These are phyloP conservation scores for Leccinellum luteum DNA, from an alignment of 768 basidiomycete genomes.

Conservation along the genomic window DNA sequence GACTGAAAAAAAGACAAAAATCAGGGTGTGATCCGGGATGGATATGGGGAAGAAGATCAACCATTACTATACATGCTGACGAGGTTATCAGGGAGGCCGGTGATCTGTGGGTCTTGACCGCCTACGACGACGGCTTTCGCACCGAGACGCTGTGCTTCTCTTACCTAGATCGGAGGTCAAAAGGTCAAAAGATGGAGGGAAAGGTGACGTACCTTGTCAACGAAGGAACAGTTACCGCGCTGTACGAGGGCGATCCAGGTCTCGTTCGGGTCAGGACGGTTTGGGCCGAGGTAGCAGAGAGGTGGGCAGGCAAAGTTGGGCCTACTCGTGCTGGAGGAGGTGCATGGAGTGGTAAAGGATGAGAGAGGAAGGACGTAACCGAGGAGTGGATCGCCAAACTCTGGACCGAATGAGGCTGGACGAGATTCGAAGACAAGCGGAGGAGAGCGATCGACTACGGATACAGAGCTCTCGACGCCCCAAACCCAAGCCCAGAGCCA, in stretches of 20 bases:
- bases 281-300: slow-evolving; percentile 55
- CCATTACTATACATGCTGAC: slow-evolving; percentile 94
- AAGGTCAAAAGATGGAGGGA: slow-evolving; percentile 14
- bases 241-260: slow-evolving; percentile 91
- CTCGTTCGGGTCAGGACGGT: slow-evolving; percentile 59
- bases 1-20: slow-evolving; percentile 39
- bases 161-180: slow-evolving; percentile 28
- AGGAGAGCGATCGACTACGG: slow-evolving; percentile 73
- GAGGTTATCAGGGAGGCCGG: slow-evolving; percentile 70
- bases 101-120: slow-evolving; percentile 64
- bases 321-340: slow-evolving; percentile 4
- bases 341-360: slow-evolving; percentile 58
- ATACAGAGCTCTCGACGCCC: slow-evolving; percentile 68
- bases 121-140: slow-evolving; percentile 92
- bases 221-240: slow-evolving; percentile 87
- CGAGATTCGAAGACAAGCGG: slow-evolving; percentile 69
- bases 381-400: slow-evolving; percentile 62
- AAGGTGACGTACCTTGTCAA: slow-evolving; percentile 66
- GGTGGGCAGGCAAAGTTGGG: slow-evolving; percentile 65
- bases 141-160: slow-evolving; percentile 67
- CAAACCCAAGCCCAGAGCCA: slow-evolving; percentile 67
- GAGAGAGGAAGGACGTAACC: slow-evolving; percentile 73
- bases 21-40: slow-evolving; percentile 5
- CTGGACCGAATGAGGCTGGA: slow-evolving; percentile 73
- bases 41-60: slow-evolving; percentile 41